Evolutionary conservation across 2,329 filamentous ascomycete genomes (phyloP).

Genomic region (Diplocarpon mali): DNA sequence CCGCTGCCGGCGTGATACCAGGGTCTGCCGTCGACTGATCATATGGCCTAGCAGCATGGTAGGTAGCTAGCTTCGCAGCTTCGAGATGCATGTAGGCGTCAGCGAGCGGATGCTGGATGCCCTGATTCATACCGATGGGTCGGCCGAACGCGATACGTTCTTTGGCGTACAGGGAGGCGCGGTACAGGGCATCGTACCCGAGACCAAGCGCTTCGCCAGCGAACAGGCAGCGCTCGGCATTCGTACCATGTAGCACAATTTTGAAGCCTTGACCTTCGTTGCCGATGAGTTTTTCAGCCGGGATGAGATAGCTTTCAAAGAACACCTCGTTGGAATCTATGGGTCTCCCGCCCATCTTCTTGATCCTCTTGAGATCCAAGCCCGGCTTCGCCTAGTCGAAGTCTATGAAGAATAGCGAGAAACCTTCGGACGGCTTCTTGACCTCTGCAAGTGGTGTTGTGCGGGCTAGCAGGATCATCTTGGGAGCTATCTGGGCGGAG

Average conservation of each 20-base stretch:
- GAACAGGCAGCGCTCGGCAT: slow-evolving; percentile 63
- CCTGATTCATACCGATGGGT: slow-evolving; percentile 56
- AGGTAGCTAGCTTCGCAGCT: slow-evolving; percentile 52
- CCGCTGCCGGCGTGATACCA: slow-evolving; percentile 40
- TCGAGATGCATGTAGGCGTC: slow-evolving; percentile 56
- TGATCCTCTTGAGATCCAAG: slow-evolving; percentile 51
- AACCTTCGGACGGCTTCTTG: slow-evolving; percentile 58
- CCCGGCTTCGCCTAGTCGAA: slow-evolving; percentile 49
- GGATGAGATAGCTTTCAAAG: slow-evolving; percentile 67
- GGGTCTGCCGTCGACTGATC: slow-evolving; percentile 41
- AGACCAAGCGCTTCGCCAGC: slow-evolving; percentile 72
- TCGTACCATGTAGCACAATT: slow-evolving; percentile 70
- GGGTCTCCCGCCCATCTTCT: slow-evolving; percentile 76
- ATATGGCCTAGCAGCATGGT: slow-evolving; percentile 53
- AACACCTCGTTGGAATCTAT: slow-evolving; percentile 84
- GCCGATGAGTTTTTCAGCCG: slow-evolving; percentile 54
- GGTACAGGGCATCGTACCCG: slow-evolving; percentile 59
- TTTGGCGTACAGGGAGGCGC: slow-evolving; percentile 53
- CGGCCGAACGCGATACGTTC: slow-evolving; percentile 56
- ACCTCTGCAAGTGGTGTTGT: slow-evolving; percentile 60
- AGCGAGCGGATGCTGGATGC: slow-evolving; percentile 53
- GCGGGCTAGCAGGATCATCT: slow-evolving; percentile 74
- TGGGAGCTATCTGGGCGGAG: slow-evolving; percentile 68
- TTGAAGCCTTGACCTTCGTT: slow-evolving; percentile 67
- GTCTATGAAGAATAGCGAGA: slow-evolving; percentile 74